These are phyloP conservation scores for Cynanchum wilfordii DNA, from an alignment of 257 asterid genomes.

Conservation along the genomic window DNA sequence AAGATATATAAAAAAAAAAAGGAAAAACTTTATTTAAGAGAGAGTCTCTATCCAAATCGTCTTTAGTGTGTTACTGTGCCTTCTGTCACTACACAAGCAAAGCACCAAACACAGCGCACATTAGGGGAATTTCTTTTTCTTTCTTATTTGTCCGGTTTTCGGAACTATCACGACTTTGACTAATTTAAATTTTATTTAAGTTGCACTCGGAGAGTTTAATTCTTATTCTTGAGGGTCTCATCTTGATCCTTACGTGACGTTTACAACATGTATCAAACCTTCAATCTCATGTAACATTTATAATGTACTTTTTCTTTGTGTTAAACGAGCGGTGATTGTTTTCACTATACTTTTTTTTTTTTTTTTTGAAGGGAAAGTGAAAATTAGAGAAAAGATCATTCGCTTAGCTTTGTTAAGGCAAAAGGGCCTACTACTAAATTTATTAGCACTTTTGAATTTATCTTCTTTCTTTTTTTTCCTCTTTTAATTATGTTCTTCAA, in stretches of 20 bases:
- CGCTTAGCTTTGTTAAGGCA: background rate
- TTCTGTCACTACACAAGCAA: conserved; percentile 23
- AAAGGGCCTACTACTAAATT: conserved; percentile 4
- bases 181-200: too few relatives aligned
- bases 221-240: too few relatives aligned
- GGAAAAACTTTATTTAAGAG: conserved; percentile 4
- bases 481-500: too few relatives aligned
- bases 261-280: too few relatives aligned
- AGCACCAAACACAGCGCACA: conserved; percentile 16
- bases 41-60: conserved; percentile 13
- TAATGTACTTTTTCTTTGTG: too few relatives aligned
- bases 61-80: conserved; percentile 15
- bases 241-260: too few relatives aligned
- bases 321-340: too few relatives aligned
- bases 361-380: background rate
- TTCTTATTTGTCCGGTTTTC: too few relatives aligned
- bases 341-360: background rate
- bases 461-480: background rate
- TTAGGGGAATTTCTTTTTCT: background rate
- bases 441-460: background rate
- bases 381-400: background rate
- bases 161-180: too few relatives aligned
- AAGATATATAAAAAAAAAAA: too few relatives aligned
- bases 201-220: too few relatives aligned
- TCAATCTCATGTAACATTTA: too few relatives aligned